Evolutionary conservation across 495 filamentous ascomycete genomes (phyloP), one percentile per base, ranked within the genome.

Genomic region (Penicillium lividum): DNA sequence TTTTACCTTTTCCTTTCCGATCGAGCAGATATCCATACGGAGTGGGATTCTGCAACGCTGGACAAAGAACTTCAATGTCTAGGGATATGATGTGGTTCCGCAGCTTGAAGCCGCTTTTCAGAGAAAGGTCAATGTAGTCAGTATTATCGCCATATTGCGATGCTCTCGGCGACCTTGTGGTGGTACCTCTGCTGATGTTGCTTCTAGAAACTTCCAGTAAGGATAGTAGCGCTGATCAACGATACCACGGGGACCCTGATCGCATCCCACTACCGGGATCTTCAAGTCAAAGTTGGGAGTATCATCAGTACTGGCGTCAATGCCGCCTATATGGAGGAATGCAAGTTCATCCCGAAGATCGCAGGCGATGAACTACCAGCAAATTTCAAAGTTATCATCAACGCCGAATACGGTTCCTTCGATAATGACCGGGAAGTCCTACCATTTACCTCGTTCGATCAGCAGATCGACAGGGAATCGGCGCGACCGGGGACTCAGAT

Each of bases 271-370:
- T 97, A 97, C 73, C 91, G 86, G 18, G 92, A 97, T 70, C 77
- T 84, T 8, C 83, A 85, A 52, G 88, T 93, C 76, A 89, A 84
- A 72, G 91, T 97, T 63, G 93, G 93, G 45, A 95, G 92, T 68
- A 97, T 98, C 67, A 96, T 98, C 71, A 92, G 93, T 61, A 98
- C 93, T 3, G 93, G 93, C 52, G 95, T 91, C 75, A 98, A 97
- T 66, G 92, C 92, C 18, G 93, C 93, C 28, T 98, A 98, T 73
- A 92, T 98, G 87, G 93, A 98, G 72, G 77, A 89, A 66, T 85
- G 83, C 61, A 86, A 88, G 13, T 86, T 84, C 0, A 88, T 97
- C 54, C 91, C 92, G 40, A 98, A 97, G 76, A 81, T 98, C 18
- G 86, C 84, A 15, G 85, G 89, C 69, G 79, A 88, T 75, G 90